phyloP scores from a whole-genome alignment of 495 filamentous ascomycete genomes.

The Neurospora discreta region DNA sequence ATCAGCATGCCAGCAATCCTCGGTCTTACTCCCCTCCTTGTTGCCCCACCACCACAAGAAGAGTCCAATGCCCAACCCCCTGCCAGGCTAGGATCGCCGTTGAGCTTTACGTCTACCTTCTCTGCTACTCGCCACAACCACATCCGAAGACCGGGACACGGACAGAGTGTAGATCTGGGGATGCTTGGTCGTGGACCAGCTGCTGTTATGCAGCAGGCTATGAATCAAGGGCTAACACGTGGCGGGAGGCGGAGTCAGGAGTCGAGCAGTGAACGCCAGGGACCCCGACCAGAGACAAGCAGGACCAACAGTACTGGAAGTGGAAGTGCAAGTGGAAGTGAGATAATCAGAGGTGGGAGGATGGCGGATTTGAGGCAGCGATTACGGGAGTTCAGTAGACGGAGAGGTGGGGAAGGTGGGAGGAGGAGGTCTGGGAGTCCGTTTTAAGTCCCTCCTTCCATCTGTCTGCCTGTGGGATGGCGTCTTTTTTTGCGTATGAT shows the following conservation, averaged over 20 bases:
- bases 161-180: slow-evolving; percentile 28
- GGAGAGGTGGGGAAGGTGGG: not conserved
- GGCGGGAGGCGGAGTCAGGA: not conserved
- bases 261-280: not conserved
- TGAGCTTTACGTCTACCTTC: slow-evolving; percentile 38
- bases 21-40: not conserved
- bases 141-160: slow-evolving; percentile 15
- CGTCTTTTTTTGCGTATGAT: not conserved
- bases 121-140: slow-evolving; percentile 16
- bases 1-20: not conserved
- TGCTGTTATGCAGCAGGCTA: too few relatives aligned
- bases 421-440: not conserved
- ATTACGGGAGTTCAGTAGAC: not conserved
- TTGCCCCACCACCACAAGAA: not conserved
- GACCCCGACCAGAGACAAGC: not conserved
- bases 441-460: not conserved
- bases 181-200: slow-evolving; percentile 23
- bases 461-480: not conserved
- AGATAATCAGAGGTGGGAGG: not conserved
- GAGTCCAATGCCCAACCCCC: slow-evolving; percentile 19
- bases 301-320: not conserved
- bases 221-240: too few relatives aligned
- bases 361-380: not conserved
- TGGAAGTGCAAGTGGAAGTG: not conserved
- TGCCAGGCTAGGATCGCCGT: slow-evolving; percentile 41